These are phyloP conservation scores for Penicillium odoratum DNA, from an alignment of 495 filamentous ascomycete species.

Conservation along the genomic window DNA sequence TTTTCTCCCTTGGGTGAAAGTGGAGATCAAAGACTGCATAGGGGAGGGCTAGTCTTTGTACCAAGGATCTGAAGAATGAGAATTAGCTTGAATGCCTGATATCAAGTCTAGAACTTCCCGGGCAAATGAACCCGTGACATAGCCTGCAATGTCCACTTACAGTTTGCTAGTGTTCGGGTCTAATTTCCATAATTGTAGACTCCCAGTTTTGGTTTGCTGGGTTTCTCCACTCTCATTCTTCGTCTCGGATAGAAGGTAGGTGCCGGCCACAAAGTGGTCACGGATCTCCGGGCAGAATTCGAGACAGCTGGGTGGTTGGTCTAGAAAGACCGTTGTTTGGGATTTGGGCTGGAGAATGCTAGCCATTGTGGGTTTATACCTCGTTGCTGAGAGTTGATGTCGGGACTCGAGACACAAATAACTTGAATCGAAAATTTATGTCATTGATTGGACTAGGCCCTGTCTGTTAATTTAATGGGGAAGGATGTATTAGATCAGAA, in stretches of 20 bases:
- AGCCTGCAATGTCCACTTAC: constrained; percentile 40
- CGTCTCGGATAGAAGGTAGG: constrained; percentile 70
- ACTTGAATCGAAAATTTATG: constrained; percentile 4
- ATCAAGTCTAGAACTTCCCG: background rate
- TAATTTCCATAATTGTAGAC: constrained; percentile 64
- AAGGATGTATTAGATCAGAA: background rate
- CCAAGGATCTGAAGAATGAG: constrained; percentile 28
- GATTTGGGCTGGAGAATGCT: constrained; percentile 31
- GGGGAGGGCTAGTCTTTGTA: constrained; percentile 52
- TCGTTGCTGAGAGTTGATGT: no score
- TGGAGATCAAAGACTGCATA: constrained; percentile 84
- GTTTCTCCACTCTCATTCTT: constrained; percentile 33
- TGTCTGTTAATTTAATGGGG: no score
- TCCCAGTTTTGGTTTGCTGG: constrained; percentile 67
- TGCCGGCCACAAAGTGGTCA: constrained; percentile 77
- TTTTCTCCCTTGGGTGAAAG: constrained; percentile 62
- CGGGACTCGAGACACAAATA: no score
- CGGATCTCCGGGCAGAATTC: constrained; percentile 70
- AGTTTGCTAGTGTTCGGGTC: constrained; percentile 39
- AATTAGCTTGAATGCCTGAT: constrained; percentile 1
- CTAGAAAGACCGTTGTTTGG: constrained; percentile 40
- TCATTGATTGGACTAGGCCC: background rate
- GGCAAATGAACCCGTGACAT: background rate
- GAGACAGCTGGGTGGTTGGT: constrained; percentile 78
- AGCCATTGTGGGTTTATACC: constrained; percentile 11